Evolutionary conservation across 345 rosid genomes (phyloP), one percentile per base, ranked within the genome.

Genomic region (Abelmoschus esculentus): DNA sequence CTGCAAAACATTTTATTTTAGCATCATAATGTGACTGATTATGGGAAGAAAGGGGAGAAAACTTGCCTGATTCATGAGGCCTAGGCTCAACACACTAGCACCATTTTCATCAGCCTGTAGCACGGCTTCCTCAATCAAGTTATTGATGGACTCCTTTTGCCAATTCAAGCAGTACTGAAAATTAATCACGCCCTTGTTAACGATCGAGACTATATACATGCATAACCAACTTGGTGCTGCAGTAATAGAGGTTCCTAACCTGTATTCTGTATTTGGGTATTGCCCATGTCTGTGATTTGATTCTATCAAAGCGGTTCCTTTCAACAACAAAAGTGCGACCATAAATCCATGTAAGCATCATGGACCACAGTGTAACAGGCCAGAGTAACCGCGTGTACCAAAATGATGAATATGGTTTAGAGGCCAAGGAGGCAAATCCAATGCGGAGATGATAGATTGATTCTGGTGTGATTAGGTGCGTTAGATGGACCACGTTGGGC

Each of bases 251-350:
- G 18, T 42, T 44, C 2, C 75, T 50, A 73, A 89, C 98, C 72
- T 90, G 96, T 9, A 82, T 18, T 15, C 62, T 84, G 77, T 84
- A 90, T 73, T 80, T 88, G 3, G 96, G 90, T 28, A 90, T 72
- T 38, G 80, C 86, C 98, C 98, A 87, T 18, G 96, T 81, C 47
- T 92, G 96, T 36, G 85, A 56, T 17, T 56, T 81, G 75, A 83
- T 76, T 17, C 83, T 77, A 40, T 81, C 36, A 19, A 90, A 77
- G 5, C 72, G 76, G 66, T 85, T 82, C 74, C 87, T 80, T 73
- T 90, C 91, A 7, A 83, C 73, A 1, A 88, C 76, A 81, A 64
- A 64, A 8, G 82, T 62, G 12, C 78, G 84, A 19, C 83, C 82
- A 9, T 76, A 83, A 32, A 85, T 42, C 67, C 71, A 76, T 31